A percentile compares a stretch with the other conserved stretches of the same genome.
Conservation (phyloP, 257 asterid genomes). For the Solanum pennellii region DNA sequence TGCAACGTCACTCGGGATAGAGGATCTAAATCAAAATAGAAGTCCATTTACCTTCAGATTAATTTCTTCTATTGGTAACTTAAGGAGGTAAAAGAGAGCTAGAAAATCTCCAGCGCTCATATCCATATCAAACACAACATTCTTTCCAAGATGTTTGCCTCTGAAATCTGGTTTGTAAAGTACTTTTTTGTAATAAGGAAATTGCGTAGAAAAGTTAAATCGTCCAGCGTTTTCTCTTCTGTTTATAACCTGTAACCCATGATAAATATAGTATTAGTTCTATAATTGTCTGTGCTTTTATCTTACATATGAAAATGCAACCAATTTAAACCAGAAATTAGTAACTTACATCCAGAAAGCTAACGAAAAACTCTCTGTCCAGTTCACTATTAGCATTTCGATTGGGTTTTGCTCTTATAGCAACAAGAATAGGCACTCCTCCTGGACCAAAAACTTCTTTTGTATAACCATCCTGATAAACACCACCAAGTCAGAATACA, state of each 20-base stretch:
- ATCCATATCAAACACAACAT: constrained; percentile 81
- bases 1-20: not conserved
- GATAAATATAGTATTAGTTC: not conserved
- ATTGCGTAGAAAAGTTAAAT: constrained; percentile 58
- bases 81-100: constrained; percentile 78
- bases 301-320: not conserved
- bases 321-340: not conserved
- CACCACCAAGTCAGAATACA: not conserved
- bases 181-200: constrained; percentile 45
- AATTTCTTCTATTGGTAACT: constrained; percentile 50
- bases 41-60: constrained; percentile 51
- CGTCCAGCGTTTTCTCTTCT: constrained; percentile 34
- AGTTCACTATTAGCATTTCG: constrained; percentile 26
- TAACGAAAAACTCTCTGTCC: constrained; percentile 42
- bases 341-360: constrained; percentile 62
- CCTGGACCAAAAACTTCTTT: constrained; percentile 31
- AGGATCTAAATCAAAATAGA: not conserved
- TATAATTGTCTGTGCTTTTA: not conserved
- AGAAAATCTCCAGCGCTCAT: constrained; percentile 94
- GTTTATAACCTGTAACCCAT: constrained; percentile 51
- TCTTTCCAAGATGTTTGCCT: constrained; percentile 43
- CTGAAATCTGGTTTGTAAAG: constrained; percentile 40
- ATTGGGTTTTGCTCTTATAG: constrained; percentile 66
- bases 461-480: constrained; percentile 69
- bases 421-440: constrained; percentile 67